Evolutionary conservation across 139 green algal species (phyloP).

Genomic region (Edaphochlamys debaryana): DNA sequence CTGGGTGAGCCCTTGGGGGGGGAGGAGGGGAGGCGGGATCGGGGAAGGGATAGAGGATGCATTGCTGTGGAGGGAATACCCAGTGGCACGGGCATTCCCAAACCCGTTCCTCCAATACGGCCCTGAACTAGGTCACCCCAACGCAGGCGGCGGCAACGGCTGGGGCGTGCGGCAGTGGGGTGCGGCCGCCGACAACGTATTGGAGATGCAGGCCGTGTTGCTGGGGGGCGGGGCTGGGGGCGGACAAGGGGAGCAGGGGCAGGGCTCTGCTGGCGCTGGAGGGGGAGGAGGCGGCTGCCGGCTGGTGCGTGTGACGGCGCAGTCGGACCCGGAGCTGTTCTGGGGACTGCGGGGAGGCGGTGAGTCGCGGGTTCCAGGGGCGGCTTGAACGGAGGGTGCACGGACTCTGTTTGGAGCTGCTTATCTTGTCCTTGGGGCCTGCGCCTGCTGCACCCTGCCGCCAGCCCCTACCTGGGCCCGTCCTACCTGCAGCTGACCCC

Average conservation of each 20-base stretch:
- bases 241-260: no score
- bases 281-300: no score
- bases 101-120: not conserved
- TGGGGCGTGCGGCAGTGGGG: slow-evolving; percentile 27
- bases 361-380: not conserved
- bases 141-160: slow-evolving; percentile 35
- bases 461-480: no score
- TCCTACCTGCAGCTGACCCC: no score
- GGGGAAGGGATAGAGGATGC: no score
- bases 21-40: no score
- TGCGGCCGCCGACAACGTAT: slow-evolving; percentile 17
- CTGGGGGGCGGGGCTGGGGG: not conserved
- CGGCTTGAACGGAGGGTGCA: not conserved
- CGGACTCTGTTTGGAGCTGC: not conserved
- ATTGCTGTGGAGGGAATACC: not conserved
- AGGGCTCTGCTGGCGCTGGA: no score
- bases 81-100: no score
- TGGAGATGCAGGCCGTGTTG: slow-evolving; percentile 19
- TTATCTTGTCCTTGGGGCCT: no score
- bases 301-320: slow-evolving; percentile 1
- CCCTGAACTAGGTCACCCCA: not conserved
- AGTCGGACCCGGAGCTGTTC: slow-evolving; percentile 14
- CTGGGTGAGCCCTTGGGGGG: not conserved
- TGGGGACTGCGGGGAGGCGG: slow-evolving; percentile 14
- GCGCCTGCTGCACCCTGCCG: no score